Conservation (phyloP, 164 flowering plant species). For the Umbellularia californica region DNA sequence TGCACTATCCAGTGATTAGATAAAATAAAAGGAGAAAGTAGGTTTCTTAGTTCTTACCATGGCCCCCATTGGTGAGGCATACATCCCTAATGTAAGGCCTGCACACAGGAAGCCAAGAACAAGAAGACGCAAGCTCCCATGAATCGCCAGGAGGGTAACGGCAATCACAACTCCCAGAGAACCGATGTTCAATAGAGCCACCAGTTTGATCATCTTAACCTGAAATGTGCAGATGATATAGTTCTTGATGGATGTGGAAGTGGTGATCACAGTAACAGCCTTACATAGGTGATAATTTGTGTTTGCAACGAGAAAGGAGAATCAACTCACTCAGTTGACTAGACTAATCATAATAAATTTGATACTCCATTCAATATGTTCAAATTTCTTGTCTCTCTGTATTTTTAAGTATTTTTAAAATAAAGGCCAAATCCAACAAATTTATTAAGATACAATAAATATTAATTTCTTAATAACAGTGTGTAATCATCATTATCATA, state of each 20-base stretch:
- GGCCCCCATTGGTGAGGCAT: slow-evolving; percentile 53
- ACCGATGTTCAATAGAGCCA: slow-evolving; percentile 35
- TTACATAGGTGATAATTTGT: background rate
- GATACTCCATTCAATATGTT: too few species aligned
- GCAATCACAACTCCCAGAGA: slow-evolving; percentile 46
- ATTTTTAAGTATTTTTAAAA: too few species aligned
- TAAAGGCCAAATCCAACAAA: too few species aligned
- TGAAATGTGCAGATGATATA: slow-evolving; percentile 14
- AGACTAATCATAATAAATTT: too few species aligned
- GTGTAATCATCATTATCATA: too few species aligned
- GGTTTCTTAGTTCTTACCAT: slow-evolving; percentile 37
- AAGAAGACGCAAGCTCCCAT: slow-evolving; percentile 30
- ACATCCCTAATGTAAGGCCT: slow-evolving; percentile 61
- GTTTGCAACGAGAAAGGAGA: too few species aligned
- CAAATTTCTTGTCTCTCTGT: too few species aligned
- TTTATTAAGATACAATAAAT: too few species aligned
- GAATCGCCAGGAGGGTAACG: slow-evolving; percentile 40
- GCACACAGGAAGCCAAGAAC: slow-evolving; percentile 58
- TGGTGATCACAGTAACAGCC: too few species aligned
- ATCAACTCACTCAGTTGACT: too few species aligned
- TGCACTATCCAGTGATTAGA: background rate
- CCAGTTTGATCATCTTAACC: slow-evolving; percentile 44
- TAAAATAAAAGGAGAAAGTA: background rate
- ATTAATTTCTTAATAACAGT: too few species aligned
- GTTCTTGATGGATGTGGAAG: background rate